phyloP scores from a whole-genome alignment of 805 yeast genomes.

The Zygosaccharomyces lentus region DNA sequence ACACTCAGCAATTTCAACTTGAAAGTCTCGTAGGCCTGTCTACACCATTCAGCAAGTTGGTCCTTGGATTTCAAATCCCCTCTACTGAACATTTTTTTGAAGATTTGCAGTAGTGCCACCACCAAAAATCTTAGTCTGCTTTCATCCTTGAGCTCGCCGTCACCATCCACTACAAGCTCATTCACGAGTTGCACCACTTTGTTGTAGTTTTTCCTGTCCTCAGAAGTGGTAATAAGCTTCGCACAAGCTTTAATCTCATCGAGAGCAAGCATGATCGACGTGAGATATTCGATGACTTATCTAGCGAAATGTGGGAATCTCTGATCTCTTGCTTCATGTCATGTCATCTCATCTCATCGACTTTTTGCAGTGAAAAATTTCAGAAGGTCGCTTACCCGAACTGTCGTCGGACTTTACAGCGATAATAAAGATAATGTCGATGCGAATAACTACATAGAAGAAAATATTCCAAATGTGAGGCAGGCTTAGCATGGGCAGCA shows the following conservation, averaged over 20 bases:
- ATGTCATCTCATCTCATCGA: constrained; percentile 22
- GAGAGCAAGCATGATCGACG: constrained; percentile 15
- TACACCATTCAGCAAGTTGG: constrained; percentile 58
- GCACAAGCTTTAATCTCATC: constrained; percentile 29
- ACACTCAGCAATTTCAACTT: constrained; percentile 43
- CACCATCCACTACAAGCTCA: constrained; percentile 14
- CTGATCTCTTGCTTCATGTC: background rate
- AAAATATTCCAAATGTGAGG: no score
- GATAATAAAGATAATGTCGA: background rate
- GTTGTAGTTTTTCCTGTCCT: constrained; percentile 33
- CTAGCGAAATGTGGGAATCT: background rate
- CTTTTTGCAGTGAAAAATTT: constrained; percentile 7
- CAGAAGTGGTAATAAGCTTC: constrained; percentile 25
- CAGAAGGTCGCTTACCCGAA: constrained; percentile 4
- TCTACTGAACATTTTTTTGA: constrained; percentile 32
- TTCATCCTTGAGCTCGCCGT: constrained; percentile 12
- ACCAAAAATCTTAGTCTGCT: constrained; percentile 28
- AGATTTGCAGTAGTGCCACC: constrained; percentile 31
- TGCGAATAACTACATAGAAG: background rate
- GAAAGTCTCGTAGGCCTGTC: constrained; percentile 51
- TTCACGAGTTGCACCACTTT: constrained; percentile 30
- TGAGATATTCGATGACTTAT: background rate
- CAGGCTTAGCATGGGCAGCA: no score
- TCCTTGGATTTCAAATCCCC: constrained; percentile 27
- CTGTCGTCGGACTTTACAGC: background rate